phyloP scores from a whole-genome alignment of 2,329 filamentous ascomycete genomes.

The Metarhizium humberi region DNA sequence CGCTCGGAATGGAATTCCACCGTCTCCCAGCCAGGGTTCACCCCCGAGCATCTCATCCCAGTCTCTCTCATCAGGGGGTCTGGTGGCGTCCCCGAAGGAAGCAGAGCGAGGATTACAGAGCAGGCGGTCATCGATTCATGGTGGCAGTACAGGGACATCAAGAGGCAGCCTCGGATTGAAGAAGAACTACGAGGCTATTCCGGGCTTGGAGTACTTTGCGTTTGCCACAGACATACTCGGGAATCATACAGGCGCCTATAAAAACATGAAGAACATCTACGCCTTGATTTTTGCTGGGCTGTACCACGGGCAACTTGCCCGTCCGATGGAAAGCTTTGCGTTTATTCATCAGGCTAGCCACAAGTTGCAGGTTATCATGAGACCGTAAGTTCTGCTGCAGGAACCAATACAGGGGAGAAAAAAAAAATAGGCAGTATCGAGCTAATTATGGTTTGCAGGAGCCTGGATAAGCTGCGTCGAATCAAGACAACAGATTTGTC shows the following conservation, averaged over 20 bases:
- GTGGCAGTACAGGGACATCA: conserved; percentile 10
- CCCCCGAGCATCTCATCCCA: conserved; percentile 36
- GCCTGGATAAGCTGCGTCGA: conserved; percentile 37
- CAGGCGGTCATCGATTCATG: conserved; percentile 44
- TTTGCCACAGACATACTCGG: conserved; percentile 81
- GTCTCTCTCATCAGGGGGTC: conserved; percentile 39
- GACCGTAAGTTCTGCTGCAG: conserved; percentile 47
- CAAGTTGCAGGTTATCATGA: conserved; percentile 61
- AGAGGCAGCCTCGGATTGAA: conserved; percentile 23
- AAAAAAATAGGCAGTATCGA: not conserved
- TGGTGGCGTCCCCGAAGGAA: conserved; percentile 40
- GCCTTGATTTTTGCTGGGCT: conserved; percentile 76
- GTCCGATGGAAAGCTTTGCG: conserved; percentile 75
- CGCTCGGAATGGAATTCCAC: conserved; percentile 40
- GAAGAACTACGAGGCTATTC: conserved; percentile 73
- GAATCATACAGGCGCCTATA: conserved; percentile 67
- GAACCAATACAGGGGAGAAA: not conserved
- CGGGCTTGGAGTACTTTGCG: conserved; percentile 83
- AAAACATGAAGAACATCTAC: conserved; percentile 76
- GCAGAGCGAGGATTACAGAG: conserved; percentile 35
- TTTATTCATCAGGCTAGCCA: conserved; percentile 49
- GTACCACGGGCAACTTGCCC: conserved; percentile 80
- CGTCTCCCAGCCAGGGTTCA: conserved; percentile 46
- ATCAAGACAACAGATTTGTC: conserved; percentile 24
- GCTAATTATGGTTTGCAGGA: conserved; percentile 23